A percentile compares a stretch with the other conserved stretches of the same genome.
phyloP scores from a whole-genome alignment of 2,329 filamentous ascomycete species.

The Orbilia blumenaviensis region DNA sequence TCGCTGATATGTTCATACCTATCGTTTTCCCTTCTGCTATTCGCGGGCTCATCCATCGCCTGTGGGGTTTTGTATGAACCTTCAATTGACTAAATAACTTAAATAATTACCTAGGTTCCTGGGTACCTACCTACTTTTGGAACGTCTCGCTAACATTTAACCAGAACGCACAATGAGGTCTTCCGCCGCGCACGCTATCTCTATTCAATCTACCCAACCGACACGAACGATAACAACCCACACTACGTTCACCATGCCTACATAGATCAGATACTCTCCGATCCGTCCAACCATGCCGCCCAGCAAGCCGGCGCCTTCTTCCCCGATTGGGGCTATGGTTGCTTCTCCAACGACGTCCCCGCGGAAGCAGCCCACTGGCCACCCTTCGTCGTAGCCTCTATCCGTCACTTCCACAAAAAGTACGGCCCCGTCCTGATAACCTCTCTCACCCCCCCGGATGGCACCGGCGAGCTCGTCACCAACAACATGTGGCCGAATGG shows the following conservation, averaged over 20 bases:
- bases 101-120: too few relatives aligned
- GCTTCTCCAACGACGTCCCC: constrained; percentile 55
- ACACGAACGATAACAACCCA: constrained; percentile 35
- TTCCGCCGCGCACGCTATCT: constrained; percentile 56
- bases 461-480: constrained; percentile 4
- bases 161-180: constrained; percentile 57
- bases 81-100: too few relatives aligned
- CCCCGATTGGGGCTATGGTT: constrained; percentile 58
- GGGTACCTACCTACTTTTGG: neutral
- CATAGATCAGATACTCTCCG: constrained; percentile 54
- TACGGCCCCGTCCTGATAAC: constrained; percentile 54
- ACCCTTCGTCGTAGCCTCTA: constrained; percentile 56
- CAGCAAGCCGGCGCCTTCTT: constrained; percentile 58
- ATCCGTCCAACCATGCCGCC: constrained; percentile 40
- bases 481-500: constrained; percentile 48
- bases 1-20: constrained; percentile 38
- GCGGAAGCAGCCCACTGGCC: constrained; percentile 58
- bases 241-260: constrained; percentile 22
- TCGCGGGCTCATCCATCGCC: constrained; percentile 10
- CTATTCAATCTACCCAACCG: constrained; percentile 55
- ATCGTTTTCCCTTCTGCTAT: constrained; percentile 2
- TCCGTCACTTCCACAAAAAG: constrained; percentile 55
- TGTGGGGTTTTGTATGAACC: constrained; percentile 42
- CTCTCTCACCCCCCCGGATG: neutral
- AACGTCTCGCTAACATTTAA: neutral